Conservation (phyloP, 306 rosid genomes). For the Heteromeles arbutifolia region DNA sequence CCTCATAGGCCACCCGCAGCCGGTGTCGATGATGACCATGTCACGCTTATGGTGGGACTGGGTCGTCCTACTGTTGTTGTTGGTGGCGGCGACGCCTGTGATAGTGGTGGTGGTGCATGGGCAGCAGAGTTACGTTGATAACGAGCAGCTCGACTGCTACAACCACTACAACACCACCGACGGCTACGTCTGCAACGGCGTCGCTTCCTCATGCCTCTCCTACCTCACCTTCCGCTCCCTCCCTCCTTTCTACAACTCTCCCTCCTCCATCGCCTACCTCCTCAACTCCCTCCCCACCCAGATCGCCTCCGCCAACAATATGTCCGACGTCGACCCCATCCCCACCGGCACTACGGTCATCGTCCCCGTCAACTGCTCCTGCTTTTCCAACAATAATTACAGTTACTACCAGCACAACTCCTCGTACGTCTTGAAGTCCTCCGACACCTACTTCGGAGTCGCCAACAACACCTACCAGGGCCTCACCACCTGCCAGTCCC, state of each 20-base stretch:
- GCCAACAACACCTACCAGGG: conserved; percentile 58
- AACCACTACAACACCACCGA: conserved; percentile 18
- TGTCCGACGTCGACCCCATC: conserved; percentile 34
- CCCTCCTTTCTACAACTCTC: conserved; percentile 26
- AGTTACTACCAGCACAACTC: conserved; percentile 45
- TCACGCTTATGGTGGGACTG: background rate
- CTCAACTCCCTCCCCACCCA: conserved; percentile 18
- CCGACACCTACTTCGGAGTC: conserved; percentile 45
- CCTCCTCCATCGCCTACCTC: conserved; percentile 33
- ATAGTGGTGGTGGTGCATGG: background rate
- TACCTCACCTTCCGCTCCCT: conserved; percentile 62
- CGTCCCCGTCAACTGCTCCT: conserved; percentile 54
- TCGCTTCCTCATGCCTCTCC: conserved; percentile 29
- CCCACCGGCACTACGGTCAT: conserved; percentile 20
- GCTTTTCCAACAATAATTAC: background rate
- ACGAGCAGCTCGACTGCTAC: conserved; percentile 52
- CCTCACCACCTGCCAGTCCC: conserved; percentile 66
- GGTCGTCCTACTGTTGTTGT: background rate
- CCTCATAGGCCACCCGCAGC: no score
- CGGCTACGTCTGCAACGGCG: conserved; percentile 44
- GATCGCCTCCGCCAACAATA: conserved; percentile 42
- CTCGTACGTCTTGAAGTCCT: conserved; percentile 15
- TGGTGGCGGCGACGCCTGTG: background rate
- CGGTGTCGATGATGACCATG: background rate
- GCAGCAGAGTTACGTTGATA: conserved; percentile 53